Evolutionary conservation across 2,329 filamentous ascomycete genomes (phyloP).

Genomic region (Diaporthe nobilis): DNA sequence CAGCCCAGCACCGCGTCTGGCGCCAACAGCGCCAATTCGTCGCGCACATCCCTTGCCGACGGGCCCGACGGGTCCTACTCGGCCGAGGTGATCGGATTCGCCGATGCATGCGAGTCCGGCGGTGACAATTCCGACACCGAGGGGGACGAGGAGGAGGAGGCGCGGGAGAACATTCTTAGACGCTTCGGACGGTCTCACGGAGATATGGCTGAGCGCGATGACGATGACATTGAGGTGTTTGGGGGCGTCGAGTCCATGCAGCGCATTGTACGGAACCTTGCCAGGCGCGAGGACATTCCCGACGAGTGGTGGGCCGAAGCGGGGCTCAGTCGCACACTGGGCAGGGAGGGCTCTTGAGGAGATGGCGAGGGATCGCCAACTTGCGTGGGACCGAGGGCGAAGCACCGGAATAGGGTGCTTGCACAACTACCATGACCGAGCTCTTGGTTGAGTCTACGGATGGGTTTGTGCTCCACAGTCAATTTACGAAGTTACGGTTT

Average conservation of each 20-base stretch:
- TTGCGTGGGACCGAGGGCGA: not conserved
- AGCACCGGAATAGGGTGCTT: not conserved
- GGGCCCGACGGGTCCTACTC: constrained; percentile 46
- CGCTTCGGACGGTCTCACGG: constrained; percentile 54
- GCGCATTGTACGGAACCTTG: constrained; percentile 78
- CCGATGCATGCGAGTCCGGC: constrained; percentile 65
- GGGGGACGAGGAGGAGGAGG: constrained; percentile 60
- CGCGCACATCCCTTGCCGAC: constrained; percentile 62
- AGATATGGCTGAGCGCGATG: constrained; percentile 57
- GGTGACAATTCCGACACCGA: constrained; percentile 71
- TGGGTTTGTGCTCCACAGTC: constrained; percentile 7
- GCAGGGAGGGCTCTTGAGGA: constrained; percentile 53
- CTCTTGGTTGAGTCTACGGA: constrained; percentile 29
- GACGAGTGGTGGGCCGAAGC: constrained; percentile 86
- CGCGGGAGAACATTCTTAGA: constrained; percentile 43
- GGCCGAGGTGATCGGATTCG: constrained; percentile 42
- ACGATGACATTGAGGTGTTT: constrained; percentile 48
- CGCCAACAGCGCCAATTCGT: constrained; percentile 54
- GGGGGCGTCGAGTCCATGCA: constrained; percentile 71
- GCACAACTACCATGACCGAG: constrained; percentile 22
- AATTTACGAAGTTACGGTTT: constrained; percentile 36
- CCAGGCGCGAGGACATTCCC: constrained; percentile 80
- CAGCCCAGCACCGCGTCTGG: constrained; percentile 52
- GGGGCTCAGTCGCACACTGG: constrained; percentile 73
- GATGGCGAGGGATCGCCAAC: not conserved